Evolutionary conservation across 2,329 filamentous ascomycete genomes (phyloP), one percentile per base, ranked within the genome.

Genomic region (Arthroderma sp.): DNA sequence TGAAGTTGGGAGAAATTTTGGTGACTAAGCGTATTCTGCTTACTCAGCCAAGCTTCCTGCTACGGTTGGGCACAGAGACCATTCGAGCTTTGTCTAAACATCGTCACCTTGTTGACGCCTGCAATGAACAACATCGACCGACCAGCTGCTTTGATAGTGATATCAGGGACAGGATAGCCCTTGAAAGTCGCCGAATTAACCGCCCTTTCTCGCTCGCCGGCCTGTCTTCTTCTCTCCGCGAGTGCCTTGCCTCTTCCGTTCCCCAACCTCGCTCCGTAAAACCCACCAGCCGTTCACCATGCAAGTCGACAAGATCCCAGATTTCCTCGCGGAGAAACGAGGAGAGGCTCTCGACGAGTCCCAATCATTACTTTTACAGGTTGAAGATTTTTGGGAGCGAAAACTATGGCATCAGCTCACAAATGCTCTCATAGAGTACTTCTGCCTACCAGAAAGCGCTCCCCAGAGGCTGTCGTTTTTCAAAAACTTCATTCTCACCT

Each of bases 331-430:
- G 61, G 86, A 95, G 66, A 88, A 94, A 81, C 87, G 90, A 71
- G 89, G 95, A 70, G 79, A 84, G 71, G 88, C 90, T 67, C 87
- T 90, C 55, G 87, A 90, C 65, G 87, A 95, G 71, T 82, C 95
- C 56, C 91, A 96, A 75, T 81, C 86, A 67, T 83, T 88, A 68
- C 88, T 96, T 73, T 81, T 98, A 66, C 83, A 86, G 67, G 95
- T 98, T 64, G 93, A 98, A 78, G 90, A 95, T 71, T 88, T 84
- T 70, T 98, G 93, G 93, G 93, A 98, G 79, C 85, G 91, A 67
- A 96, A 96, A 77, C 81, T 98, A 75, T 98, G 93, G 93, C 93
- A 98, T 77, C 91, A 98, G 76, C 86, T 98, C 64, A 98, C 93
- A 37, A 87, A 95, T 69, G 79, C 85, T 56, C 81, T 98, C 58